Evolutionary conservation across 768 basidiomycete species (phyloP), one percentile per base, ranked within the genome.

Genomic region (Russula earlei): DNA sequence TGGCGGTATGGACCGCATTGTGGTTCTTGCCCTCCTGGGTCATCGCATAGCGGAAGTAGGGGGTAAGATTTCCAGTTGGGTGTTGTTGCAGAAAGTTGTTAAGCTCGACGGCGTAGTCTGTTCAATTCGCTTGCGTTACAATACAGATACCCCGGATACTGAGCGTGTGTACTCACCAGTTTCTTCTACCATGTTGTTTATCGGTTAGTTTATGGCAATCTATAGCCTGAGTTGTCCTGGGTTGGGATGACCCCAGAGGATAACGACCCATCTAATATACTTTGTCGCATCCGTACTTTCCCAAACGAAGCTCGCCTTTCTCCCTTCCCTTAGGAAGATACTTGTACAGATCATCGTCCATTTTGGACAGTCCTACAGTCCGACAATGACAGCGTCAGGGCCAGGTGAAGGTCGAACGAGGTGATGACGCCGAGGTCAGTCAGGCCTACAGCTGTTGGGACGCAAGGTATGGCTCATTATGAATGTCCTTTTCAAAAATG

Each of bases 181-280:
- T 3, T 22, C 31, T 27, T 11, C 48, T 22, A 38, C 1, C 48
- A 49, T 19, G 9, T 31, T 12, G 19, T 29, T n/a, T 19, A 19
- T 31, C 4, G 9, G n/a, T 12, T 4, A 24, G 22, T 40, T 2
- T 49, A 4, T 27, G 34, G 14, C 1, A 15, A 22, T 48, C n/a
- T 17, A 17, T 54, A 20, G n/a, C 19, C 27, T 31, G 45, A 20
- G 12, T 22, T 0, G 34, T 25, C 25, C 31, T 54, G 27, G 20
- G 20, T 25, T 54, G 37, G 15, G 11, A 25, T 10, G 20, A 15
- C 10, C 7, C 40, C 6, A 22, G 36, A 38, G 5, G 25, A 14
- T 31, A n/a, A 31, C 9, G 29, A 34, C 3, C 56, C 43, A 43
- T 36, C 45, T 57, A 57, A 36, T 7, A 52, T 57, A 57, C 50